phyloP scores from a whole-genome alignment of 2,329 filamentous ascomycete genomes.

The Mycosphaerella arachidis region DNA sequence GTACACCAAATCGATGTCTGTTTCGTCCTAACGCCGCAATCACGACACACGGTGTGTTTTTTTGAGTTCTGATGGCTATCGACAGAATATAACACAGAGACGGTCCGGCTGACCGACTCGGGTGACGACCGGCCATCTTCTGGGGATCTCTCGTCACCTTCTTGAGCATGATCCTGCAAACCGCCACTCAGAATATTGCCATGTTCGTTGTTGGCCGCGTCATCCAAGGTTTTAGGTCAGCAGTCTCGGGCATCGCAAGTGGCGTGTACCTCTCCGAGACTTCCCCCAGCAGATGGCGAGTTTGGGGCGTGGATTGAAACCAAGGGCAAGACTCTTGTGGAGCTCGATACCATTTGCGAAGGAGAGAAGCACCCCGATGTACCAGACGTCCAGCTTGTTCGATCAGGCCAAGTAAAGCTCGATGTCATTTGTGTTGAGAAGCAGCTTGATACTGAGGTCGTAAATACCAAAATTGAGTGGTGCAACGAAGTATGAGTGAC shows the following conservation, averaged over 20 bases:
- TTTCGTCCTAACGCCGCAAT: too few relatives aligned
- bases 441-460: constrained; percentile 11
- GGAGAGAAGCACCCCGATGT: constrained; percentile 26
- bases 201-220: constrained; percentile 35
- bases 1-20: too few relatives aligned
- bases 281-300: constrained; percentile 44
- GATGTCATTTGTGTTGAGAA: constrained; percentile 19
- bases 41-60: too few relatives aligned
- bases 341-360: constrained; percentile 31
- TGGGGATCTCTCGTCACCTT: constrained; percentile 41
- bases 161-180: constrained; percentile 45
- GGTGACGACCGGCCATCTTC: constrained; percentile 45
- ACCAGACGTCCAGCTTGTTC: constrained; percentile 23
- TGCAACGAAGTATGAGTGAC: too few relatives aligned
- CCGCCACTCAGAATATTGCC: constrained; percentile 47
- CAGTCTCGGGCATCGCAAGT: constrained; percentile 42
- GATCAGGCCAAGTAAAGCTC: constrained; percentile 16
- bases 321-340: constrained; percentile 30
- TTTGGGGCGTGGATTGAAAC: constrained; percentile 39
- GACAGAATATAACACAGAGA: too few relatives aligned
- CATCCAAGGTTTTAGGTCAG: constrained; percentile 46
- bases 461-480: constrained; percentile 13
- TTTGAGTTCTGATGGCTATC: too few relatives aligned
- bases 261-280: constrained; percentile 50
- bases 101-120: constrained; percentile 42